Evolutionary conservation across 73 alveolate genomes (phyloP).

Genomic region (Blepharisma stoltei): DNA sequence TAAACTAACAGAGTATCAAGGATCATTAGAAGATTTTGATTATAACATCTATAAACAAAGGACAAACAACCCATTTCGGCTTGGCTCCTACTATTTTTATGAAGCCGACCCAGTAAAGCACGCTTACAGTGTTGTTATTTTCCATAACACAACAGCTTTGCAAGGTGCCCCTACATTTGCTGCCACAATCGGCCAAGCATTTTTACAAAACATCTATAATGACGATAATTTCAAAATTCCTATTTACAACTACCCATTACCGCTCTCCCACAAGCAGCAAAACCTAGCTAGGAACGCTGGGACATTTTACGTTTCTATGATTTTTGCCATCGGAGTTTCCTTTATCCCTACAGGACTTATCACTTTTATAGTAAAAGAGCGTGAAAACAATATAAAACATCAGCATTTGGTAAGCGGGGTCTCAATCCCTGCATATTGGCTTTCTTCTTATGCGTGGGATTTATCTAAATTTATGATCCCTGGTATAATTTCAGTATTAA

Average conservation of each 20-base stretch:
- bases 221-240: neutral
- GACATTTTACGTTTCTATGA: conserved; percentile 54
- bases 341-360: conserved; percentile 91
- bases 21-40: conserved; percentile 37
- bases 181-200: neutral
- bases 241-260: conserved; percentile 24
- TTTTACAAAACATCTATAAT: neutral
- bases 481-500: conserved; percentile 54
- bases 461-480: conserved; percentile 74
- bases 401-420: conserved; percentile 86
- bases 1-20: neutral
- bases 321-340: conserved; percentile 89
- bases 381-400: conserved; percentile 92
- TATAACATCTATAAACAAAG: conserved; percentile 33
- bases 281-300: conserved; percentile 25
- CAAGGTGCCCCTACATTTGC: conserved; percentile 18
- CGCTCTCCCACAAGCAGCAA: conserved; percentile 10
- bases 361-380: conserved; percentile 82
- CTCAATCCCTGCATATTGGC: conserved; percentile 80
- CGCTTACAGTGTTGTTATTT: neutral
- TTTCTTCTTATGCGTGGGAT: conserved; percentile 82
- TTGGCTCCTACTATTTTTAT: conserved; percentile 44
- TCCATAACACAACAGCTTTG: conserved; percentile 10
- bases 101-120: neutral
- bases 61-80: conserved; percentile 35